Evolutionary conservation across 1,139 yeast species (phyloP), one percentile per base, ranked within the genome.

Genomic region (Nakaseomyces nivariensis): DNA sequence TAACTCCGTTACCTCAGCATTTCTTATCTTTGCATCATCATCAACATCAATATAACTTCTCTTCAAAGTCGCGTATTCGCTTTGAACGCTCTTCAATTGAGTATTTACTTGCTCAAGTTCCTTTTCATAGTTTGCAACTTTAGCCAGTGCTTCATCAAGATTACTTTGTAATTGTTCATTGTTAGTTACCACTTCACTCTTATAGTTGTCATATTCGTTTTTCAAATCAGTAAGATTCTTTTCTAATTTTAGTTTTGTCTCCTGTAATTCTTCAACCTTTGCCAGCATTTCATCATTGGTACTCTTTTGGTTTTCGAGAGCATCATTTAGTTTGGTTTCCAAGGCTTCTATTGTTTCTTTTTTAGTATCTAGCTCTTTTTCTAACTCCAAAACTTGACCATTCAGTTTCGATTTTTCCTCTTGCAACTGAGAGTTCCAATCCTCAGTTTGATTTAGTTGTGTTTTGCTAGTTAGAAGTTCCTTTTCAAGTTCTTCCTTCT

Each of bases 281-380:
- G 37, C 13, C 17, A 36, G 44, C n/a, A 57, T 43, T 29, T 51
- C 49, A 13, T 50, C 51, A 26, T 57, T 49, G n/a, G 51, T 37
- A 5, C 41, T 42, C 29, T 53, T 52, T 27, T 31, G 32, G 24
- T 41, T 27, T 40, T 49, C 53, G 8, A 41, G 8, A n/a, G 34
- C 34, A 11, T 31, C 53, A 48, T 17, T 52, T 37, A 7, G 46
- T 42, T 24, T 52, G 49, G 6, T 33, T n/a, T 34, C 48, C 48
- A 11, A 49, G 78, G 58, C 81, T 77, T 52, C 84, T 66, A 46
- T 81, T 72, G 31, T 25, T 26, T 29, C 22, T 36, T 40, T n/a
- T 13, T 41, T 41, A 5, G 45, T 44, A 45, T 22, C 13, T 40
- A 46, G 22, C 41, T 37, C 36, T 49, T 48, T 24, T 38, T 49